phyloP scores from a whole-genome alignment of 1,284 basidiomycete species.

The Flammula alnicola region DNA sequence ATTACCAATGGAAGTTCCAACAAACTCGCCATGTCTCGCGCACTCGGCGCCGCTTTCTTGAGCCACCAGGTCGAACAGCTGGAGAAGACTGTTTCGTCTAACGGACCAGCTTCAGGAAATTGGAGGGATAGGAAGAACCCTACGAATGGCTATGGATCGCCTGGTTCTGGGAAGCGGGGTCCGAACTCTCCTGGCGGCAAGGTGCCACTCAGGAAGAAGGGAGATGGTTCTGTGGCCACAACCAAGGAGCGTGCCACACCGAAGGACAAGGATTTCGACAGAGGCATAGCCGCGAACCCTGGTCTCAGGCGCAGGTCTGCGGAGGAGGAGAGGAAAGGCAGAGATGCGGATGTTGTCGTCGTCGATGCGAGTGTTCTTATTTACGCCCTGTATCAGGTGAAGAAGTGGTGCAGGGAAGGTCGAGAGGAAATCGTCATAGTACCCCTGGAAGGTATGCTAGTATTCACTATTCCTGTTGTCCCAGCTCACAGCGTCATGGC shows the following conservation, averaged over 20 bases:
- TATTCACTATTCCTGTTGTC: background rate
- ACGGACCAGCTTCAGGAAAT: constrained; percentile 54
- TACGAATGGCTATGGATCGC: constrained; percentile 19
- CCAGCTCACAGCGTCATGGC: constrained; percentile 7
- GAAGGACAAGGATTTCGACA: constrained; percentile 25
- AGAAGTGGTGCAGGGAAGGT: constrained; percentile 79
- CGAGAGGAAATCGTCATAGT: constrained; percentile 76
- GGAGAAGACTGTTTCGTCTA: constrained; percentile 68
- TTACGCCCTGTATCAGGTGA: constrained; percentile 80
- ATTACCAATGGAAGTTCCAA: constrained; percentile 36
- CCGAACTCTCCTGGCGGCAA: constrained; percentile 34
- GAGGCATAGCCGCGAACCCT: constrained; percentile 21
- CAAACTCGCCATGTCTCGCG: constrained; percentile 79
- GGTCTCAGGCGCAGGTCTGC: constrained; percentile 39
- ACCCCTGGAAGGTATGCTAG: constrained; percentile 84
- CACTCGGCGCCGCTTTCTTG: constrained; percentile 81
- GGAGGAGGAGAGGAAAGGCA: constrained; percentile 39
- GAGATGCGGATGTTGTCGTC: constrained; percentile 77
- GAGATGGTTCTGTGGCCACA: constrained; percentile 27
- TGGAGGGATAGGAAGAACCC: constrained; percentile 58
- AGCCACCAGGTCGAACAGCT: constrained; percentile 84
- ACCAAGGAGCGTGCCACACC: constrained; percentile 31
- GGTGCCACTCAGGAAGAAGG: constrained; percentile 40
- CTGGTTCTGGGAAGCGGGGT: constrained; percentile 27
- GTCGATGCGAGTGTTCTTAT: constrained; percentile 89